Conservation (phyloP, 2,329 filamentous ascomycete species). For the Tolypocladium paradoxum region DNA sequence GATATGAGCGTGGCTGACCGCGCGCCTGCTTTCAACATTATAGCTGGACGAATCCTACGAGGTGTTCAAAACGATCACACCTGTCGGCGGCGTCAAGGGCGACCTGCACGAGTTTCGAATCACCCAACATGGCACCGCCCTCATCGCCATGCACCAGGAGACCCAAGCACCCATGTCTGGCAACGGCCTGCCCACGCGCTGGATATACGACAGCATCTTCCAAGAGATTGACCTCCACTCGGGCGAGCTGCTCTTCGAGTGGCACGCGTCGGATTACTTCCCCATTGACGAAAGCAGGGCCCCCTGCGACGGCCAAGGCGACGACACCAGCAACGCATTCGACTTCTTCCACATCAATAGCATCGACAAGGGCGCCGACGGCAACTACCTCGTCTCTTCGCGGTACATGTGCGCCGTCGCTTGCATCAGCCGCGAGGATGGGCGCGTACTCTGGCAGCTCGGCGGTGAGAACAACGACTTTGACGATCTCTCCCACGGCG, state of each 20-base stretch:
- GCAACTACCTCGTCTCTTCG: conserved; percentile 44
- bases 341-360: conserved; percentile 50
- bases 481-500: conserved; percentile 18
- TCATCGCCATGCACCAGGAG: conserved; percentile 21
- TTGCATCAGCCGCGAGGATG: conserved; percentile 34
- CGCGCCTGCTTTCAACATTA: not conserved
- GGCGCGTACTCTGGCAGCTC: conserved; percentile 40
- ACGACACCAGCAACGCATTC: conserved; percentile 22
- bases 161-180: conserved; percentile 1
- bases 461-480: conserved; percentile 35
- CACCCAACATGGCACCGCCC: conserved; percentile 26
- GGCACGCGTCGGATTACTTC: conserved; percentile 22
- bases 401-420: conserved; percentile 36
- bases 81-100: conserved; percentile 11
- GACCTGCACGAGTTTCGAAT: conserved; percentile 29
- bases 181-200: conserved; percentile 3
- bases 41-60: conserved; percentile 21
- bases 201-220: conserved; percentile 24
- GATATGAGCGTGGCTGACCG: not conserved
- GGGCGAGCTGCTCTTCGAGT: conserved; percentile 37
- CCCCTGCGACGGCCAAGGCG: conserved; percentile 10
- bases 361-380: conserved; percentile 36
- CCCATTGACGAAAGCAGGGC: conserved; percentile 7
- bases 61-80: conserved; percentile 13
- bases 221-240: conserved; percentile 40